Percentiles rank a stretch among this genome's conserved stretches.
Evolutionary conservation across 148 eudicot species (phyloP).

Genomic region (Mesembryanthemum crystallinum): DNA sequence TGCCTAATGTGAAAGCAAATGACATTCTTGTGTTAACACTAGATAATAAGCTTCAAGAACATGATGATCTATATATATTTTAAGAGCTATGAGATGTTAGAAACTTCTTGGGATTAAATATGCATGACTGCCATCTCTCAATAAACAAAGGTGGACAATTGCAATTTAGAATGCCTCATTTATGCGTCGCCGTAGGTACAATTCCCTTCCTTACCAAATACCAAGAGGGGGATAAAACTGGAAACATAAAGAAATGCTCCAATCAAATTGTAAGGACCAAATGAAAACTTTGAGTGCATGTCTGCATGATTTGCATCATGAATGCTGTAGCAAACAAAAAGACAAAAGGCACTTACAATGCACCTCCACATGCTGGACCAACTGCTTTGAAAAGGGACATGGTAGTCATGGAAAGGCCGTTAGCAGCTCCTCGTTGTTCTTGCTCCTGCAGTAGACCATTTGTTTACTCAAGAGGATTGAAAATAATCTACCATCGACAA

Average conservation of each 20-base stretch:
- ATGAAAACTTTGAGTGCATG: background rate
- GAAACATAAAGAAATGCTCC: background rate
- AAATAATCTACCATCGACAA: background rate
- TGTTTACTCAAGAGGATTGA: background rate
- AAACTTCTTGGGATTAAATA: background rate
- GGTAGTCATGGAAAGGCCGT: constrained; percentile 73
- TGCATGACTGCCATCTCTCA: too few relatives aligned
- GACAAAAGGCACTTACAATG: constrained; percentile 48
- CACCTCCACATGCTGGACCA: constrained; percentile 82
- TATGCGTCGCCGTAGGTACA: background rate
- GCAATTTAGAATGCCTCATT: too few relatives aligned
- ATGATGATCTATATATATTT: background rate
- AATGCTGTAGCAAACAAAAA: background rate
- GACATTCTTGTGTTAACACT: too few relatives aligned
- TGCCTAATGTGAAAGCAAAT: too few relatives aligned
- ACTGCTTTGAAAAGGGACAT: constrained; percentile 75
- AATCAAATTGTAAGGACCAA: background rate
- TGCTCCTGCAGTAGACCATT: constrained; percentile 49
- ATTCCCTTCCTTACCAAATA: background rate
- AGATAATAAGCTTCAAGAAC: too few relatives aligned
- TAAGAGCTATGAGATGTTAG: background rate
- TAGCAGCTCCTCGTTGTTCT: constrained; percentile 86
- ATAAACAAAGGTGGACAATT: too few relatives aligned
- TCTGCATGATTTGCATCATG: too few relatives aligned
- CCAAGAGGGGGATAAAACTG: background rate